Conservation (phyloP, 257 asterid species). For the Parsonsia alboflavescens region DNA sequence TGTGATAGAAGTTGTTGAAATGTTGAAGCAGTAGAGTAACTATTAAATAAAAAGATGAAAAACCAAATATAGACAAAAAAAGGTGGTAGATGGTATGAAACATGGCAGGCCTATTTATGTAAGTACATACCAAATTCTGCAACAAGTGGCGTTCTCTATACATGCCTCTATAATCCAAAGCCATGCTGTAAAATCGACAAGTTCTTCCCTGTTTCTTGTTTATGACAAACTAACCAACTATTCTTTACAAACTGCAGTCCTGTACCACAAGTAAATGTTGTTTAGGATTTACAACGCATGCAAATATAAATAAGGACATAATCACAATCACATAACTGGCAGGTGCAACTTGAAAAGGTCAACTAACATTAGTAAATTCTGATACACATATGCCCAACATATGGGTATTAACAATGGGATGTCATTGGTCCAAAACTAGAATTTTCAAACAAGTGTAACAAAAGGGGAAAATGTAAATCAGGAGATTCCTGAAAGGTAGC, state of each 20-base stretch:
- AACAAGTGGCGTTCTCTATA: conserved; percentile 14
- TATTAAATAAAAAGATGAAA: neutral
- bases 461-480: neutral
- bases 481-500: neutral
- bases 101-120: neutral
- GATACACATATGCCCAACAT: neutral
- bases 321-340: neutral
- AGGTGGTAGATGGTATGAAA: neutral
- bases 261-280: neutral
- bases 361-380: neutral
- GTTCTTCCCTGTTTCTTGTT: conserved; percentile 19
- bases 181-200: conserved; percentile 26
- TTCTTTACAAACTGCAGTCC: conserved; percentile 11
- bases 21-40: neutral
- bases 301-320: neutral
- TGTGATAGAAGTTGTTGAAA: neutral
- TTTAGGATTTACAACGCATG: neutral
- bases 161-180: conserved; percentile 23
- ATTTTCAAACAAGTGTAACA: neutral
- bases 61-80: neutral
- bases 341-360: neutral
- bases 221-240: conserved; percentile 11
- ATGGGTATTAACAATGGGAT: too few relatives aligned
- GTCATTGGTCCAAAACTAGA: neutral
- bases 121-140: conserved; percentile 28